Conservation (phyloP, 805 yeast species). For the Candida argentea region DNA sequence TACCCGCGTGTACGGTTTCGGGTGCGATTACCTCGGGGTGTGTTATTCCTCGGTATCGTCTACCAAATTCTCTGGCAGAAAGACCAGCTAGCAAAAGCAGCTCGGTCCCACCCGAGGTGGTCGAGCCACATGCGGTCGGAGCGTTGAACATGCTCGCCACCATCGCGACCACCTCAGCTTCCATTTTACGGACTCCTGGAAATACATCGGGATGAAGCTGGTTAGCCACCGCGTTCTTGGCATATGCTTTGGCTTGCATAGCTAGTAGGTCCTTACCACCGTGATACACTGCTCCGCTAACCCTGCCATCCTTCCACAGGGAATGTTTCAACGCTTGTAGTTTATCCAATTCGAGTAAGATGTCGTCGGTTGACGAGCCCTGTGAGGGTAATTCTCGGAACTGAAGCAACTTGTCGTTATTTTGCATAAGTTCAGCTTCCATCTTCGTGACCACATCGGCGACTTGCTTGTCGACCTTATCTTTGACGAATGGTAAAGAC, state of each 20-base stretch:
- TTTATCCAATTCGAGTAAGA: conserved; percentile 42
- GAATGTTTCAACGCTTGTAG: conserved; percentile 48
- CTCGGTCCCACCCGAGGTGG: conserved; percentile 94
- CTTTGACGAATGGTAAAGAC: conserved; percentile 42
- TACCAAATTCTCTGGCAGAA: conserved; percentile 76
- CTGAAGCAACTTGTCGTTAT: conserved; percentile 35
- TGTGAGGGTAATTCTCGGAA: conserved; percentile 44
- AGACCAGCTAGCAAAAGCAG: conserved; percentile 78
- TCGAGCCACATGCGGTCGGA: conserved; percentile 58
- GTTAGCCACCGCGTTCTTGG: conserved; percentile 75
- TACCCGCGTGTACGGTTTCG: conserved; percentile 85
- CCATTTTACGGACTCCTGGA: conserved; percentile 96
- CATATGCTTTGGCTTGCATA: conserved; percentile 70
- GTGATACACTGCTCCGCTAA: conserved; percentile 94
- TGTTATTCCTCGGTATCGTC: conserved; percentile 41
- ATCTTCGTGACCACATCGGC: conserved; percentile 34
- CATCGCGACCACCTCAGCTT: conserved; percentile 90
- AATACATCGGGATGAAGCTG: conserved; percentile 96
- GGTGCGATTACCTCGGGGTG: conserved; percentile 88
- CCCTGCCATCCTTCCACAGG: conserved; percentile 76
- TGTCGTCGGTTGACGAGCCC: conserved; percentile 43
- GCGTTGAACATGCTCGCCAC: conserved; percentile 73
- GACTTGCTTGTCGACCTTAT: conserved; percentile 55
- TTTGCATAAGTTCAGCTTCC: conserved; percentile 49
- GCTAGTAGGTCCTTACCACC: conserved; percentile 75